Base-by-base conservation (phyloP, 805 yeast species). In the Suhomyces vadensis region DNA sequence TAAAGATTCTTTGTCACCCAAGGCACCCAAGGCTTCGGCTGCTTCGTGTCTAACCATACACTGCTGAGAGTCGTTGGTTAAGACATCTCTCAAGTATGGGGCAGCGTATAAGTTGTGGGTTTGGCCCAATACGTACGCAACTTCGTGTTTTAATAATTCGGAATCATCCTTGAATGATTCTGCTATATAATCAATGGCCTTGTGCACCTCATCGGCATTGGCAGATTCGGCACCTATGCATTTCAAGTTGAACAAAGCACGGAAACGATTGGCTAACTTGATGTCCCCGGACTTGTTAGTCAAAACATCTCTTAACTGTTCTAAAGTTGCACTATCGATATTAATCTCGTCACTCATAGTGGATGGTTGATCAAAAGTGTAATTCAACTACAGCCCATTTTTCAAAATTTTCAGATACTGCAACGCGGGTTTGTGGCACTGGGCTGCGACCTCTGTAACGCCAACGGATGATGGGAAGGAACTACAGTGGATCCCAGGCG, bases 31-130 rank as follows among this genome's bases (percentile, higher is more conserved):
- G 35, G 98, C 99, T 69, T 94, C 99, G 6, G 99, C 99, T 13
- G 99, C 99, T 67, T 94, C 99, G 65, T 94, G 99, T 66, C 99
- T 85, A 27, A 94, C 99, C 98, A 94, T 94, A 48, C 87, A 75
- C 61, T 87, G 94, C 71, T 92, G 98, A 11, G 72, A 53, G 19
- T 62, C 58, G 63, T 84, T 82, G 39, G 69, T 67, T 56, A 94
- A 75, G 17, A 89, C 96, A 6, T 75, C 75, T 63, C 88, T 78
- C 48, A 94, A 76, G 39, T 81, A 75, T 39, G 87, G 85, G 48
- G 92, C 87, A 46, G 96, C 89, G 44, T 79, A 66, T 54, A 82
- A 61, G 69, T 91, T 91, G 63, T 87, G 83, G 37, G 97, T 91
- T 69, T 94, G 99, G 37, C 99, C 99, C 47, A 94, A 71, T 9